Evolutionary conservation across 75 land plant species (phyloP).

Genomic region (Selaginella moellendorffii): DNA sequence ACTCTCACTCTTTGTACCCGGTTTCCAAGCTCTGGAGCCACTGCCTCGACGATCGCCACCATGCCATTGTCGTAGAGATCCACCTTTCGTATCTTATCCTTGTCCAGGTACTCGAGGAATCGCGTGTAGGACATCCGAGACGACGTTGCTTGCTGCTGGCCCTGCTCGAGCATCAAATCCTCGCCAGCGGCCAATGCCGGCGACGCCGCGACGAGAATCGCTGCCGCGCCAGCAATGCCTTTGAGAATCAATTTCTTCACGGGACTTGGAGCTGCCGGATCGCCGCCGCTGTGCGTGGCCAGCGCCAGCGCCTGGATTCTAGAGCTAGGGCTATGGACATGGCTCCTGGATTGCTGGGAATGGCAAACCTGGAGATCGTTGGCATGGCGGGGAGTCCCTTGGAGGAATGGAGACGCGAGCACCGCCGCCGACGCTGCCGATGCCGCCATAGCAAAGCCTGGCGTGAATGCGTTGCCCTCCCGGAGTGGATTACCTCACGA

Average conservation of each 20-base stretch:
- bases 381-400: no score
- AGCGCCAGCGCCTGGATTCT: no score
- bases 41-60: conserved; percentile 10
- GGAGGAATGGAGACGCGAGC: no score
- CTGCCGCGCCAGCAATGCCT: conserved; percentile 45
- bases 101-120: conserved; percentile 87
- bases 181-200: conserved; percentile 28
- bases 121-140: conserved; percentile 97
- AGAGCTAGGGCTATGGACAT: no score
- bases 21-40: conserved; percentile 6
- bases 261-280: no score
- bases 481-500: no score
- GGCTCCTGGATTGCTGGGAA: no score
- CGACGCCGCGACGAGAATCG: conserved; percentile 17
- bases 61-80: conserved; percentile 94
- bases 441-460: no score
- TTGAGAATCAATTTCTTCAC: conserved; percentile 30
- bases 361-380: no score
- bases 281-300: no score
- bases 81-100: conserved; percentile 76
- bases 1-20: neutral
- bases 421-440: no score
- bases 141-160: conserved; percentile 54
- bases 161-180: conserved; percentile 43
- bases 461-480: no score